Evolutionary conservation across 805 yeast species (phyloP).

Genomic region (Yarrowia bubula): DNA sequence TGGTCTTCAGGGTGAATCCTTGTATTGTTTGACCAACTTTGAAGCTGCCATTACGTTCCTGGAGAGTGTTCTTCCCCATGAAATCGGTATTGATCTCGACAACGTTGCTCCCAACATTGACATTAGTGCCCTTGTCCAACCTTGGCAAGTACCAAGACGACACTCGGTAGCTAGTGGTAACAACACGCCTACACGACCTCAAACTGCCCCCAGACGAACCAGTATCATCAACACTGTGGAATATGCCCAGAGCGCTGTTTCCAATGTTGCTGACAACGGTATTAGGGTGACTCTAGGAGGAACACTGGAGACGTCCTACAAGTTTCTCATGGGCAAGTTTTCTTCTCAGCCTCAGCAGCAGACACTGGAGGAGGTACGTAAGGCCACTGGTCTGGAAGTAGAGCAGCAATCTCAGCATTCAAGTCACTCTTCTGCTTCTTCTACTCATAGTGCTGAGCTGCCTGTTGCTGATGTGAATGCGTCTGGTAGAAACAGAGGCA

Average conservation of each 20-base stretch:
- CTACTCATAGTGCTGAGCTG: constrained; percentile 33
- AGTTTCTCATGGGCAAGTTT: constrained; percentile 36
- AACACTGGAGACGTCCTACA: constrained; percentile 40
- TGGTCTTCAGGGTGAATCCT: constrained; percentile 41
- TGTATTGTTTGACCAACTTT: constrained; percentile 45
- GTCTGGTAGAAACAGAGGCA: constrained; percentile 31
- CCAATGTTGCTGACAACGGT: constrained; percentile 26
- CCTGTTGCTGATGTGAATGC: constrained; percentile 5
- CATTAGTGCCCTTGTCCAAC: constrained; percentile 30
- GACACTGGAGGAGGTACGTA: constrained; percentile 15
- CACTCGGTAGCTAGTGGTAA: constrained; percentile 10
- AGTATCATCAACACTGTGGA: constrained; percentile 10
- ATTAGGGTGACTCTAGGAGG: constrained; percentile 36
- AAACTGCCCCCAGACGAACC: not conserved
- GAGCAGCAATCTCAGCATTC: constrained; percentile 28
- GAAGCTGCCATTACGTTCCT: constrained; percentile 45
- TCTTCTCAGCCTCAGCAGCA: constrained; percentile 25
- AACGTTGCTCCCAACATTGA: constrained; percentile 32
- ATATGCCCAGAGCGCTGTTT: constrained; percentile 3
- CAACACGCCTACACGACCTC: not conserved
- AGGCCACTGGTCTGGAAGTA: constrained; percentile 17
- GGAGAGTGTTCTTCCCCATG: constrained; percentile 39
- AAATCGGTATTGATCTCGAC: constrained; percentile 36
- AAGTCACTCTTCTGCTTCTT: constrained; percentile 31
- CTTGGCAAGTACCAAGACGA: constrained; percentile 8